Evolutionary conservation across 2,329 filamentous ascomycete genomes (phyloP), one percentile per base, ranked within the genome.

Genomic region (Talaromyces sp.): DNA sequence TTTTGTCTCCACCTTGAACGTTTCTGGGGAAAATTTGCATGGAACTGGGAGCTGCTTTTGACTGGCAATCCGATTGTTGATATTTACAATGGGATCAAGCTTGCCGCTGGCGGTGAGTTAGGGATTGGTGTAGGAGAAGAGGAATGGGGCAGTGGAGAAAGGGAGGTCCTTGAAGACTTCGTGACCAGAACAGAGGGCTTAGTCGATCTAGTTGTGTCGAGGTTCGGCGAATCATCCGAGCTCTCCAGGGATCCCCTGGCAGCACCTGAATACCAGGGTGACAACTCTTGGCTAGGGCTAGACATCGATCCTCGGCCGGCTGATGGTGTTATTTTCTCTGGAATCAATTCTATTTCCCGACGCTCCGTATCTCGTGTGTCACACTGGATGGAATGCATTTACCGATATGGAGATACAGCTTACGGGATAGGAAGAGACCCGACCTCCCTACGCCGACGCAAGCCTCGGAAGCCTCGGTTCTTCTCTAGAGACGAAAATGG

Each of bases 101-200:
- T 99, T 29, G 90, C 92, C 11, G 90, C 88, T 6, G 91, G 90
- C 30, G 93, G 94, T 16, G 93, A 97, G 74, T 82, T 97, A 22
- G 94, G 94, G 14, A 84, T 97, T 41, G 94, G 94, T 0, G 94
- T 97, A 1, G 94, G 94, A 16, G 94, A 97, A 70, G 94, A 97
- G 75, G 90, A 97, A 50, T 88, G 91, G 70, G 93, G 93, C 4
- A 97, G 93, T 68, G 91, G 91, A 29, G 93, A 97, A 75, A 82
- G 93, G 64, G 93, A 95, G 64, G 93, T 97, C 0, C 78, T 99
- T 1, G 93, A 97, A 71, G 91, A 91, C n/a, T 85, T 96, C 56
- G 85, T 91, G 1, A 82, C 81, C 9, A 81, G 89, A 50, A 89
- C 90, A 20, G 87, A 94, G 47, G 94, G 94, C 1, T 79, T 99